phyloP scores from a whole-genome alignment of 176 grass and related monocot species.

The Cenchrus purpureus region DNA sequence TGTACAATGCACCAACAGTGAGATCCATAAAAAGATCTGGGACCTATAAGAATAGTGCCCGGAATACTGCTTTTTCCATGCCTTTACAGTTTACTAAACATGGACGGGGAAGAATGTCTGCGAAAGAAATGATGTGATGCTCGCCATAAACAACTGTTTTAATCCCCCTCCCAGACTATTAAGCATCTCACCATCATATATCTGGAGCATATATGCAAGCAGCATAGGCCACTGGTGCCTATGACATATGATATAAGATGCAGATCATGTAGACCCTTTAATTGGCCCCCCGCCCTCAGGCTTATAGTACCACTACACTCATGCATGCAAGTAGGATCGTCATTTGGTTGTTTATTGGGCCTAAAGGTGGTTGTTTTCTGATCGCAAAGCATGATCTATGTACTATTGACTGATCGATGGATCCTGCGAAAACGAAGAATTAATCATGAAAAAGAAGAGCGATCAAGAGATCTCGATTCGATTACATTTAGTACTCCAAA shows the following conservation, averaged over 20 bases:
- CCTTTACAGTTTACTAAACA: conserved; percentile 73
- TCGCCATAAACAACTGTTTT: conserved; percentile 46
- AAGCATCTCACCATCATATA: conserved; percentile 52
- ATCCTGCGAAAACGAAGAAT: conserved; percentile 53
- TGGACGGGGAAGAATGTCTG: conserved; percentile 54
- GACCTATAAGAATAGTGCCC: conserved; percentile 62
- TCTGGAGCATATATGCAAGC: conserved; percentile 58
- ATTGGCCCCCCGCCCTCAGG: conserved; percentile 31
- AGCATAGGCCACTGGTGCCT: conserved; percentile 57
- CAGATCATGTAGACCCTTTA: conserved; percentile 57
- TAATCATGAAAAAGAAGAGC: conserved; percentile 69
- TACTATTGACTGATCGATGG: conserved; percentile 57
- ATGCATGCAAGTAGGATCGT: conserved; percentile 57
- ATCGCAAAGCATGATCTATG: conserved; percentile 44
- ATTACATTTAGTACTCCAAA: conserved; percentile 67
- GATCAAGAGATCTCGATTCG: conserved; percentile 69
- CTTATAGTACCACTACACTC: conserved; percentile 1
- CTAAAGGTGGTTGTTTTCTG: conserved; percentile 47
- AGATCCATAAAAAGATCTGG: conserved; percentile 65
- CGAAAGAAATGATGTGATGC: conserved; percentile 60
- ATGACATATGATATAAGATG: conserved; percentile 75
- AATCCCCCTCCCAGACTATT: conserved; percentile 38
- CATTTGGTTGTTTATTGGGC: conserved; percentile 40
- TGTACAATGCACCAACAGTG: conserved; percentile 65
- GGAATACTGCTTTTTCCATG: conserved; percentile 62